phyloP scores from a whole-genome alignment of 345 rosid species.

The Mangifera indica region DNA sequence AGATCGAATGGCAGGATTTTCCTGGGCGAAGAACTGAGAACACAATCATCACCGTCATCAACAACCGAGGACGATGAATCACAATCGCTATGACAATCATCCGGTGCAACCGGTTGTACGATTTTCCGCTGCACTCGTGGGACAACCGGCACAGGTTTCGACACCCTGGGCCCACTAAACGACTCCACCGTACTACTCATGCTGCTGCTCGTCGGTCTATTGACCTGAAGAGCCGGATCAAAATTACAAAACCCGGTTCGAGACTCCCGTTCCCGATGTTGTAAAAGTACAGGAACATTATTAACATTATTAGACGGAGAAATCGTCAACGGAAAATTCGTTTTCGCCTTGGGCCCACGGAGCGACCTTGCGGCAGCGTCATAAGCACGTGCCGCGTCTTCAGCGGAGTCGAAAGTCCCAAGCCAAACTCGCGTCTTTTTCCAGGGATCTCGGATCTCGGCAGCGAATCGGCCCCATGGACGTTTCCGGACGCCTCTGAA shows the following conservation, averaged over 20 bases:
- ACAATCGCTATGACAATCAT: conserved; percentile 45
- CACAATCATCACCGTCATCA: conserved; percentile 36
- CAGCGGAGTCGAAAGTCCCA: conserved; percentile 39
- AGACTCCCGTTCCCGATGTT: not conserved
- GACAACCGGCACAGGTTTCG: conserved; percentile 3
- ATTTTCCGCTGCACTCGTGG: conserved; percentile 16
- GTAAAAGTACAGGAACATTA: not conserved
- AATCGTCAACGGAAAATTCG: conserved; percentile 26
- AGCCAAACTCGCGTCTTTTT: conserved; percentile 44
- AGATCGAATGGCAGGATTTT: conserved; percentile 42
- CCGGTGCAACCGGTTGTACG: conserved; percentile 28
- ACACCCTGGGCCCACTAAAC: conserved; percentile 31
- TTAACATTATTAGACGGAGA: not conserved
- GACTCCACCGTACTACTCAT: conserved; percentile 48
- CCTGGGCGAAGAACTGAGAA: conserved; percentile 27
- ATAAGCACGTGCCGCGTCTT: conserved; percentile 39
- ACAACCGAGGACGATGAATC: conserved; percentile 50
- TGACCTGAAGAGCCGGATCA: conserved; percentile 19
- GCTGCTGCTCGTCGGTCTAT: conserved; percentile 34
- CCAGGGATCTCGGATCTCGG: conserved; percentile 42
- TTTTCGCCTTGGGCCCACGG: conserved; percentile 41
- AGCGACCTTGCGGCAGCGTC: conserved; percentile 36
- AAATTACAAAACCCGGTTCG: conserved; percentile 13
- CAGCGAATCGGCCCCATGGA: conserved; percentile 41
- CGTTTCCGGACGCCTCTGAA: conserved; percentile 41